Conservation (phyloP, 176 grass and related monocot species). For the Rhynchospora pubera region DNA sequence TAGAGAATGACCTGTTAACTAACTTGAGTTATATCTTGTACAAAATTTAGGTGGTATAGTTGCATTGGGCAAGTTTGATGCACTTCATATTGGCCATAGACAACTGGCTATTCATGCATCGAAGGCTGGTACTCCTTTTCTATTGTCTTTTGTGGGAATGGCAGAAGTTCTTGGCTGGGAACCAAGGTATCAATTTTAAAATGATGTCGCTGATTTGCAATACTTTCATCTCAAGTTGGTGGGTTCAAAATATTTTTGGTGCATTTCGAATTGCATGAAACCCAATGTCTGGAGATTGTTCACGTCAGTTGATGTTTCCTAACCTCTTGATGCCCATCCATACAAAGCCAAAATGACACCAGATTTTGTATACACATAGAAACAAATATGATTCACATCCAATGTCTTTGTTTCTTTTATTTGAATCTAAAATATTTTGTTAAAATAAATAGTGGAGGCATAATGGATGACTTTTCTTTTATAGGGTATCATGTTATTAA, state of each 20-base stretch:
- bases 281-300: background rate
- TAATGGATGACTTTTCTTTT: background rate
- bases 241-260: background rate
- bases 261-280: background rate
- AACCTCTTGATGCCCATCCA: background rate
- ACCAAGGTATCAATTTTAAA: slow-evolving; percentile 47
- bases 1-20: background rate
- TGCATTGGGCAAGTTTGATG: slow-evolving; percentile 98
- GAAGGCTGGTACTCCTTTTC: slow-evolving; percentile 73
- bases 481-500: background rate
- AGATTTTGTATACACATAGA: background rate
- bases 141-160: slow-evolving; percentile 94
- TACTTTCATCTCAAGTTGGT: background rate
- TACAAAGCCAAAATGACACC: background rate
- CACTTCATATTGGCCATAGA: slow-evolving; percentile 89
- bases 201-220: background rate
- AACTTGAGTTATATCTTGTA: background rate
- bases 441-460: background rate
- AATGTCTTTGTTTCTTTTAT: background rate
- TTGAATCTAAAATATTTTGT: background rate
- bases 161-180: slow-evolving; percentile 97
- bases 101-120: slow-evolving; percentile 86
- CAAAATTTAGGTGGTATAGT: slow-evolving; percentile 78
- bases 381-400: background rate
- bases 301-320: background rate